A percentile compares a stretch with the other conserved stretches of the same genome.
Evolutionary conservation across 768 basidiomycete species (phyloP).

Genomic region (Strobilomyces dryophilus): DNA sequence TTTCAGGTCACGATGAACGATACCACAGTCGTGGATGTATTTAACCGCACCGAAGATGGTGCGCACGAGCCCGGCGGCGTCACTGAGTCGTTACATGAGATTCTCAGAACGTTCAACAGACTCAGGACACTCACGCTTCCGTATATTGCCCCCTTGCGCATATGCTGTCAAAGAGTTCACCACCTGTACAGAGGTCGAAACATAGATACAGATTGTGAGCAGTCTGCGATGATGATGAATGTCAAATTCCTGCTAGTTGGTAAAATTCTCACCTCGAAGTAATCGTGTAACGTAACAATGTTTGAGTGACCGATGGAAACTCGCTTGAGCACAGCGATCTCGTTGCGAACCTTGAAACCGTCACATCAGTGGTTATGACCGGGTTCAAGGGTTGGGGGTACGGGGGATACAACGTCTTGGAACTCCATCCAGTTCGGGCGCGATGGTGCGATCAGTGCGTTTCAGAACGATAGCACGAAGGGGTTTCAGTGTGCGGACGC

Average conservation of each 20-base stretch:
- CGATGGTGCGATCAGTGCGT: slow-evolving; percentile 15
- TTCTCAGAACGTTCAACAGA: neutral
- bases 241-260: neutral
- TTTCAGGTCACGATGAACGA: slow-evolving; percentile 96
- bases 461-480: slow-evolving; percentile 5
- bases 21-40: slow-evolving; percentile 87
- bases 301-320: slow-evolving; percentile 88
- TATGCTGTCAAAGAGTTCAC: slow-evolving; percentile 98
- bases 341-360: slow-evolving; percentile 78
- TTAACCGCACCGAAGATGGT: slow-evolving; percentile 85
- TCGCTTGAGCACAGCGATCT: slow-evolving; percentile 91
- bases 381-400: slow-evolving; percentile 14
- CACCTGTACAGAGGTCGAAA: slow-evolving; percentile 95
- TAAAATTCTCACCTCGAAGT: slow-evolving; percentile 70
- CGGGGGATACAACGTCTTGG: neutral
- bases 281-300: slow-evolving; percentile 92
- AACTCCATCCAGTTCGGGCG: neutral
- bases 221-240: slow-evolving; percentile 45
- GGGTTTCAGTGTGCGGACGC: neutral
- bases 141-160: slow-evolving; percentile 97
- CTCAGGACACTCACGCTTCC: slow-evolving; percentile 61
- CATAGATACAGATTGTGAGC: slow-evolving; percentile 90
- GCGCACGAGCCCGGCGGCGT: slow-evolving; percentile 84
- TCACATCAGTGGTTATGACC: slow-evolving; percentile 7
- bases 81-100: slow-evolving; percentile 46